Conservation (phyloP, 495 filamentous ascomycete species). For the Apiosordaria backusii region DNA sequence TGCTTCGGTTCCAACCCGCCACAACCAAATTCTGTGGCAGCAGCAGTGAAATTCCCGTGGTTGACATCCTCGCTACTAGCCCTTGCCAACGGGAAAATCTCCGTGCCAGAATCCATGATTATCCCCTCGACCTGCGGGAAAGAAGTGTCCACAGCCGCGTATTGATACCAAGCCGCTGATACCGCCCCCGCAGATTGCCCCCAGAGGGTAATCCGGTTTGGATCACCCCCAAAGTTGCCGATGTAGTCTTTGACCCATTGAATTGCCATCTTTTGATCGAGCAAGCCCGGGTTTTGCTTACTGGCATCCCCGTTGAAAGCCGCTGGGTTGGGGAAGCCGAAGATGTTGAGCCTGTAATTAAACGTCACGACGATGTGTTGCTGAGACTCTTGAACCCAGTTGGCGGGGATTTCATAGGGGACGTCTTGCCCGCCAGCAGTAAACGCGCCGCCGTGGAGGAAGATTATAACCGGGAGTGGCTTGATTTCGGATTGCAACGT, state of each 20-base stretch:
- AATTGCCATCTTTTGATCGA: constrained; percentile 61
- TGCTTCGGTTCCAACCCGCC: constrained; percentile 37
- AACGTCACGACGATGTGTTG: constrained; percentile 58
- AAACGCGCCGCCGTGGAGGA: constrained; percentile 34
- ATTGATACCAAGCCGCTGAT: constrained; percentile 52
- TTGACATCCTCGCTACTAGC: constrained; percentile 27
- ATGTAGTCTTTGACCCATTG: constrained; percentile 58
- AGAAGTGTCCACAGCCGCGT: constrained; percentile 36
- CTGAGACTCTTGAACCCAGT: constrained; percentile 42
- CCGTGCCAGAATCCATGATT: constrained; percentile 55
- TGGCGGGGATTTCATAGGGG: constrained; percentile 34
- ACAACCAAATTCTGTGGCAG: constrained; percentile 31
- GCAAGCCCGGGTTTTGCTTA: constrained; percentile 56
- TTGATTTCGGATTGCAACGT: constrained; percentile 1
- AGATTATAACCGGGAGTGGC: constrained; percentile 33
- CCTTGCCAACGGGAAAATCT: constrained; percentile 37
- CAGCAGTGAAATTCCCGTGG: constrained; percentile 36
- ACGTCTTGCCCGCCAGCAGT: constrained; percentile 23
- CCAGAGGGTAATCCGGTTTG: constrained; percentile 49
- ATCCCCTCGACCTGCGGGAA: constrained; percentile 47
- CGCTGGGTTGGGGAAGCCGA: constrained; percentile 52
- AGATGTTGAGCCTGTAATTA: constrained; percentile 66
- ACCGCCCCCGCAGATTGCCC: constrained; percentile 54
- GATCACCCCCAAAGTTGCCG: constrained; percentile 57
- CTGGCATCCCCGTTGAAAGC: constrained; percentile 21